A percentile compares a stretch with the other conserved stretches of the same genome.
Evolutionary conservation across 495 filamentous ascomycete genomes (phyloP).

Genomic region (Xeromyces bisporus): DNA sequence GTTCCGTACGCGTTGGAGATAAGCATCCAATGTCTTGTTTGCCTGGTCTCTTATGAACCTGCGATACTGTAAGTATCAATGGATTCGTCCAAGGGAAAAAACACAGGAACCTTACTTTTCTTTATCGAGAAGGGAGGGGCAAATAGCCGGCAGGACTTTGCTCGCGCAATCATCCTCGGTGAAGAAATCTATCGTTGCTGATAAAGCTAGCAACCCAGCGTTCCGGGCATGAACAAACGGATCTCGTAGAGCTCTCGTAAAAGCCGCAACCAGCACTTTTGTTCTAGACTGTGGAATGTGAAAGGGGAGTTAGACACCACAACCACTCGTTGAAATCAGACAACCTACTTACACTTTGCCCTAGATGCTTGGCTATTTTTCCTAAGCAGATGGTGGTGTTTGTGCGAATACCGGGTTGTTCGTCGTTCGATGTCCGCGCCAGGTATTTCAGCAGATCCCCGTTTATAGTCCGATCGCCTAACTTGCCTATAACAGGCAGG

Average conservation of each 20-base stretch:
- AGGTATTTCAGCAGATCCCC: constrained; percentile 82
- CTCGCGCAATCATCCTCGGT: constrained; percentile 77
- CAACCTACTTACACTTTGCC: constrained; percentile 46
- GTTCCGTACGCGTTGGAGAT: constrained; percentile 69
- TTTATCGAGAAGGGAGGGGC: constrained; percentile 67
- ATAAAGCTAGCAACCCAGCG: constrained; percentile 70
- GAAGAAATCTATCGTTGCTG: constrained; percentile 72
- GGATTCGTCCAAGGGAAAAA: not conserved
- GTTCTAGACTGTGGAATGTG: constrained; percentile 48
- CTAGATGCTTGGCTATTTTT: constrained; percentile 82
- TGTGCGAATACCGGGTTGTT: constrained; percentile 91
- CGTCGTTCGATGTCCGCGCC: constrained; percentile 92
- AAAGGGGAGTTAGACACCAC: too few relatives aligned
- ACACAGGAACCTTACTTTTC: constrained; percentile 49
- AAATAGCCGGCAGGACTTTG: constrained; percentile 67
- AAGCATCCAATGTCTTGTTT: constrained; percentile 78
- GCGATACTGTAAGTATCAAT: not conserved
- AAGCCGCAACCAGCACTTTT: constrained; percentile 87
- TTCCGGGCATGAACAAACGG: constrained; percentile 88
- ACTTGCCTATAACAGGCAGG: constrained; percentile 64
- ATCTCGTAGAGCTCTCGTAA: constrained; percentile 72
- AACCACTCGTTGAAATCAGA: too few relatives aligned
- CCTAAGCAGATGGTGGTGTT: constrained; percentile 96
- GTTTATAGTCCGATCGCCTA: constrained; percentile 84
- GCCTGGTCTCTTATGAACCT: constrained; percentile 77